Percentiles rank a stretch among this genome's conserved stretches.
Conservation (phyloP, 495 filamentous ascomycete genomes). For the Penicillium cosmopolitanum region DNA sequence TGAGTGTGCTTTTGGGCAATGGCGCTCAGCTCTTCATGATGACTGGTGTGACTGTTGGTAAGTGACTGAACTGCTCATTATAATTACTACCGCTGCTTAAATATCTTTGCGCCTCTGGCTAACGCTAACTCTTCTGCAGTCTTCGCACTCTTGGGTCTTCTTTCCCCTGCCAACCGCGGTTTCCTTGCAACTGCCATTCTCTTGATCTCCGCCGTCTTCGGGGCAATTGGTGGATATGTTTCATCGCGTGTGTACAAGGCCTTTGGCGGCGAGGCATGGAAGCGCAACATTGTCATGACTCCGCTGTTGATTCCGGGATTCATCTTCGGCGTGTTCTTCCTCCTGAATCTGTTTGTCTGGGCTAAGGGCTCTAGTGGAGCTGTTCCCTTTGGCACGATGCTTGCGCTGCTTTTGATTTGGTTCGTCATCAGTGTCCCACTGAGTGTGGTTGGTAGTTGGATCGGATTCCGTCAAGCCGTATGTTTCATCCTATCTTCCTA, state of each 20-base stretch:
- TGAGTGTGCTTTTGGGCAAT: slow-evolving; percentile 89
- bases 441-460: slow-evolving; percentile 87
- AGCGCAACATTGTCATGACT: slow-evolving; percentile 86
- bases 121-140: slow-evolving; percentile 35
- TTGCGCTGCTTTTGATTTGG: slow-evolving; percentile 91
- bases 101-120: background rate
- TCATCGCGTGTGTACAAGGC: slow-evolving; percentile 90
- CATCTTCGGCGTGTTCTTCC: slow-evolving; percentile 87
- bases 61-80: slow-evolving; percentile 13
- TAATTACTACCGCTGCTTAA: background rate
- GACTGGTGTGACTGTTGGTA: slow-evolving; percentile 85
- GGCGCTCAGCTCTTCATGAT: slow-evolving; percentile 97
- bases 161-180: slow-evolving; percentile 93
- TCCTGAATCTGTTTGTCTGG: slow-evolving; percentile 96
- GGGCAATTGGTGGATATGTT: slow-evolving; percentile 89
- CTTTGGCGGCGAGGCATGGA: slow-evolving; percentile 90
- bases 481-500: slow-evolving; percentile 13
- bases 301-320: slow-evolving; percentile 83
- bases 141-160: slow-evolving; percentile 91
- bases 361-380: slow-evolving; percentile 87
- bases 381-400: slow-evolving; percentile 95
- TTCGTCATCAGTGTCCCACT: slow-evolving; percentile 94
- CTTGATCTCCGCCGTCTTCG: slow-evolving; percentile 88
- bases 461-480: slow-evolving; percentile 75
- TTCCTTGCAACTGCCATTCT: slow-evolving; percentile 91